These are phyloP conservation scores for Abortiporus biennis DNA, from an alignment of 1,284 basidiomycete genomes.

Conservation along the genomic window DNA sequence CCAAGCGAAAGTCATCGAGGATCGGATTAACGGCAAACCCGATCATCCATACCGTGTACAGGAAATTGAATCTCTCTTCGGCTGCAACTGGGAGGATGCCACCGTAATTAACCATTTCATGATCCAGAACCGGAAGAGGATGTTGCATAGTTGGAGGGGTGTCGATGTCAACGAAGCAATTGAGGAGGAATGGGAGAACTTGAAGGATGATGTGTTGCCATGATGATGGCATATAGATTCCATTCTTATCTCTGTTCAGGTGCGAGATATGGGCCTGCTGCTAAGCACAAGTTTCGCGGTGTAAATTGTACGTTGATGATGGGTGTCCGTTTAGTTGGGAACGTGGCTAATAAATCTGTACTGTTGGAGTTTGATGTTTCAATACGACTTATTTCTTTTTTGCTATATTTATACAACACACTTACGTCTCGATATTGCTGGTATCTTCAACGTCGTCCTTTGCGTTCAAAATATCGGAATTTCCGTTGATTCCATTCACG, in stretches of 20 bases:
- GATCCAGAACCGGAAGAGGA: too few species aligned
- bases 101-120: too few species aligned
- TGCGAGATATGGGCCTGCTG: constrained; percentile 67
- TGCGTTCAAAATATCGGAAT: constrained; percentile 10
- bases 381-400: too few species aligned
- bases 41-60: too few species aligned
- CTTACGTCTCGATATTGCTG: constrained; percentile 32
- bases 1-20: too few species aligned
- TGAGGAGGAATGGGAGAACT: too few species aligned
- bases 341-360: constrained; percentile 85
- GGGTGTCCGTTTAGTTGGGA: constrained; percentile 93
- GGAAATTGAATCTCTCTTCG: too few species aligned
- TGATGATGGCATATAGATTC: not conserved
- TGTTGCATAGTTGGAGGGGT: not conserved
- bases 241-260: constrained; percentile 45
- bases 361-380: constrained; percentile 31
- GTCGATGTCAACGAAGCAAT: too few species aligned
- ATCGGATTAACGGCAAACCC: too few species aligned
- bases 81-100: too few species aligned
- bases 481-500: constrained; percentile 21
- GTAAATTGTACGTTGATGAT: constrained; percentile 92
- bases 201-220: not conserved
- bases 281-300: constrained; percentile 88
- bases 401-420: not conserved
- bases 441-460: constrained; percentile 23